Conservation (phyloP, 805 yeast species). For the Blastobotrys muscicola region DNA sequence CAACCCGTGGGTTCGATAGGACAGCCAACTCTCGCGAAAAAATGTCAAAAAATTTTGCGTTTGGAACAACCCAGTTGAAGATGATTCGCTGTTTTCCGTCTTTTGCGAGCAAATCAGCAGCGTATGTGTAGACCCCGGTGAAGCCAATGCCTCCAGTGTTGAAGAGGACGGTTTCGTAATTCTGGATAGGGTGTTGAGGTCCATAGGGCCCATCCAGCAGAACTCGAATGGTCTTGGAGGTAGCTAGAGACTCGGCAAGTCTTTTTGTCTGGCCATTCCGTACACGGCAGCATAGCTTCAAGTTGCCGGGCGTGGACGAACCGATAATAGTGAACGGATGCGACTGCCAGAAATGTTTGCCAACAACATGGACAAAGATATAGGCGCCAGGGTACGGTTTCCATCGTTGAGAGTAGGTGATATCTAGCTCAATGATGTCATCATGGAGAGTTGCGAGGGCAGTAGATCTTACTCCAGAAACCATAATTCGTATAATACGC, state of each 20-base stretch:
- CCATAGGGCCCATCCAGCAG: slow-evolving; percentile 59
- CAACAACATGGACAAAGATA: slow-evolving; percentile 47
- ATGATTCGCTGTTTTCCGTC: slow-evolving; percentile 17
- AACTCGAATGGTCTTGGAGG: slow-evolving; percentile 1
- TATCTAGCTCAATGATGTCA: slow-evolving; percentile 16
- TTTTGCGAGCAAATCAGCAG: slow-evolving; percentile 15
- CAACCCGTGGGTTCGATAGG: slow-evolving; percentile 21
- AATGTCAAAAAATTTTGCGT: slow-evolving; percentile 41
- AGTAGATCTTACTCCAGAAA: slow-evolving; percentile 40
- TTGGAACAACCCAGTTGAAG: slow-evolving; percentile 57
- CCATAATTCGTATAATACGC: slow-evolving; percentile 43
- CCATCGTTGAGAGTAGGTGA: slow-evolving; percentile 36
- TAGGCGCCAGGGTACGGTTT: slow-evolving; percentile 45
- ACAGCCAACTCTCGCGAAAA: slow-evolving; percentile 26
- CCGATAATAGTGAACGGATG: slow-evolving; percentile 54
- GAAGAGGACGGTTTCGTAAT: slow-evolving; percentile 32
- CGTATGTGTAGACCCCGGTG: slow-evolving; percentile 43
- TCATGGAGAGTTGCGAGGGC: slow-evolving; percentile 14
- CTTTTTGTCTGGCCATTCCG: slow-evolving; percentile 14
- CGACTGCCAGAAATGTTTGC: slow-evolving; percentile 53
- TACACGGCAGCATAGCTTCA: slow-evolving; percentile 9
- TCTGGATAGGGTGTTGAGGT: slow-evolving; percentile 29
- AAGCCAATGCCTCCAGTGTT: slow-evolving; percentile 57
- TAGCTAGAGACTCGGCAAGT: neutral
- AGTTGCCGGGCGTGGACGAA: slow-evolving; percentile 11